These are phyloP conservation scores for Boletus reticulatus DNA, from an alignment of 768 basidiomycete genomes.

Conservation along the genomic window DNA sequence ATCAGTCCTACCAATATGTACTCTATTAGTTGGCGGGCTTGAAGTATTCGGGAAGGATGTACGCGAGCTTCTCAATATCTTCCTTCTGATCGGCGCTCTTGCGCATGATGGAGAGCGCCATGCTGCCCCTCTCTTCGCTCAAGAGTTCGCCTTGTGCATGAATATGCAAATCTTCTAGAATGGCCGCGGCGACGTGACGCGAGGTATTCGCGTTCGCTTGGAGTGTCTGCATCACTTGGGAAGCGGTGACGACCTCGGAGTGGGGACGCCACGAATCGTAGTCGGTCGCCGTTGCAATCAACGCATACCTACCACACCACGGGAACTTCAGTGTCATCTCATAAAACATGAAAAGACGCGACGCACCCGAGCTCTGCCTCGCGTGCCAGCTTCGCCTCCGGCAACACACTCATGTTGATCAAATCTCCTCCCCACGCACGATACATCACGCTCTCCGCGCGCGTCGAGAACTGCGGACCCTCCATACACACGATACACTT, in stretches of 20 bases:
- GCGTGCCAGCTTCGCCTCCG: constrained; percentile 94
- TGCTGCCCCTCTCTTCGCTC: constrained; percentile 71
- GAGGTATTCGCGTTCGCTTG: constrained; percentile 84
- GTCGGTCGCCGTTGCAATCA: constrained; percentile 90
- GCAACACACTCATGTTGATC: constrained; percentile 97
- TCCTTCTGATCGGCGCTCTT: constrained; percentile 48
- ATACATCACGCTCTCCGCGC: constrained; percentile 95
- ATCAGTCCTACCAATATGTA: too few species aligned
- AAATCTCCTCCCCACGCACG: constrained; percentile 88
- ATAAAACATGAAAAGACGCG: not conserved
- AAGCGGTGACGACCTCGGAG: constrained; percentile 80
- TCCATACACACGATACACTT: constrained; percentile 96
- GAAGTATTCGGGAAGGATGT: constrained; percentile 80
- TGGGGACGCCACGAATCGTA: constrained; percentile 93
- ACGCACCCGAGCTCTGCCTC: constrained; percentile 88
- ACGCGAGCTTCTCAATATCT: constrained; percentile 68
- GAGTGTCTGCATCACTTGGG: constrained; percentile 89
- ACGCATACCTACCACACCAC: constrained; percentile 64
- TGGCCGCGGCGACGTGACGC: constrained; percentile 65
- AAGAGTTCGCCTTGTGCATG: constrained; percentile 57
- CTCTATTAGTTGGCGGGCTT: constrained; percentile 4
- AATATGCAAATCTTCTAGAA: constrained; percentile 68
- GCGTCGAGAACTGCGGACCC: constrained; percentile 96
- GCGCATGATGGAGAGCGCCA: constrained; percentile 87
- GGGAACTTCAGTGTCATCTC: not conserved